These are phyloP conservation scores for Hemisphaericaspora lyxosophila DNA, from an alignment of 1,139 yeast species.

Conservation along the genomic window DNA sequence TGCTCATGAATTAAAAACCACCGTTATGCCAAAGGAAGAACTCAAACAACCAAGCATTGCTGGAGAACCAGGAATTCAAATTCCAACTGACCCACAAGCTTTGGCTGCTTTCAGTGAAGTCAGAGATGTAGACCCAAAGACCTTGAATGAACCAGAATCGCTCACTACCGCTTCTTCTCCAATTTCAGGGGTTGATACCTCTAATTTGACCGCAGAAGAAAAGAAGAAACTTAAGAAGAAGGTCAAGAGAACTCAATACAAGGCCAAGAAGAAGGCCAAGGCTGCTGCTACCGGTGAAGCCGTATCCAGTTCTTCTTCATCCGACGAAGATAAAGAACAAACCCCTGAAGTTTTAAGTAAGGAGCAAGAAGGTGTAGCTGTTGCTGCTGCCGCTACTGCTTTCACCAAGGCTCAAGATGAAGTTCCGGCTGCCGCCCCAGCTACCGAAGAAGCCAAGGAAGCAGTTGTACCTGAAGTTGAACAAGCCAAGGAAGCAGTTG, in stretches of 20 bases:
- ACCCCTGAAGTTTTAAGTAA: constrained; percentile 21
- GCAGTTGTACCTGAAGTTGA: constrained; percentile 2
- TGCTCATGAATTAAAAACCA: constrained; percentile 35
- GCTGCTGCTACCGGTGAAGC: constrained; percentile 28
- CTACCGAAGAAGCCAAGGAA: constrained; percentile 10
- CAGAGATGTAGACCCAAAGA: constrained; percentile 45
- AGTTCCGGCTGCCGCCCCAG: constrained; percentile 8
- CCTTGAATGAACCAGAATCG: constrained; percentile 34
- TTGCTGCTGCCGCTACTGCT: constrained; percentile 5
- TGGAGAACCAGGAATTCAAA: constrained; percentile 60
- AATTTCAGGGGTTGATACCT: constrained; percentile 8
- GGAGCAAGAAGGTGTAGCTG: constrained; percentile 5
- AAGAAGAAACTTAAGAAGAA: constrained; percentile 49
- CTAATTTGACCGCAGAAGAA: constrained; percentile 37
- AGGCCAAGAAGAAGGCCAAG: constrained; percentile 42
- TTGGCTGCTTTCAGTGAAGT: constrained; percentile 39
- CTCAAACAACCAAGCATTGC: constrained; percentile 35
- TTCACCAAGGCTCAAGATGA: background rate
- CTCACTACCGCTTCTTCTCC: constrained; percentile 6
- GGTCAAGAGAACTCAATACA: constrained; percentile 48
- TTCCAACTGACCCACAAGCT: constrained; percentile 40
- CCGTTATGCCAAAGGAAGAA: constrained; percentile 58
- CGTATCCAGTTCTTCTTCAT: constrained; percentile 1
- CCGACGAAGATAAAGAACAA: constrained; percentile 18
- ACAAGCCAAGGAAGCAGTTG: background rate